Base-by-base conservation (phyloP, 768 basidiomycete species). In the Naganishia kalamii region DNA sequence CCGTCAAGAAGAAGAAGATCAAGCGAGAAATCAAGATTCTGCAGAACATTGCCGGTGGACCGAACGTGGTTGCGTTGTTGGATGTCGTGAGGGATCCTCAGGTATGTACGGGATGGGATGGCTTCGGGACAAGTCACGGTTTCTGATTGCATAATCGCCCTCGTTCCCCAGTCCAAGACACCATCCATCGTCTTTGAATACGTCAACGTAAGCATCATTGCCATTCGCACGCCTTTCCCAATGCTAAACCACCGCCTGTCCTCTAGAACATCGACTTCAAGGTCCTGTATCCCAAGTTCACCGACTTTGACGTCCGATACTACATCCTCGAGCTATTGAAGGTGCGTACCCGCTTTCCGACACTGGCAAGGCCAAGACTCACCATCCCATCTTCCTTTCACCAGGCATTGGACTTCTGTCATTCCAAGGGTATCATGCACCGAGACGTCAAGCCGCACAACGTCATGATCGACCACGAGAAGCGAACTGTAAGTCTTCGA, bases 1-100 rank as follows among this genome's bases (percentile, higher is more conserved):
- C 94, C 0, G 93, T 98, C 43, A 98, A 98, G 84, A 97, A 98
- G 86, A 98, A 98, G 85, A 98, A 98, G 81, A 97, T 97, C 80
- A 97, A 97, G 81, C 85, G 94, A 69, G 94, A 98, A 81, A 96
- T 98, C 78, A 97, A 97, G 83, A 94, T 98, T 73, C 81, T 98
- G 27, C 92, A 93, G 80, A 96, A 97, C 77, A 83, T 98, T 32
- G 90, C 92, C 0, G 93, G 94, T 27, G 94, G 94, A 6, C 92
- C 92, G 3, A 98, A 98, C 78, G 84, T 98, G 69, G 90, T 97
- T 52, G 88, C 88, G 7, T 83, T 98, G 57, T 82, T 97, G 68
- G 94, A 98, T 75, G 92, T 97, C 70, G 94, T 98, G 67, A 86
- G 94, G 71, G 94, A 98, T 81, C 89, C 88, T 29, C 78, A 79